A percentile compares a stretch with the other conserved stretches of the same genome.
These are phyloP conservation scores for Cercospora zeae-maydis DNA, from an alignment of 2,329 filamentous ascomycete genomes.

Conservation along the genomic window DNA sequence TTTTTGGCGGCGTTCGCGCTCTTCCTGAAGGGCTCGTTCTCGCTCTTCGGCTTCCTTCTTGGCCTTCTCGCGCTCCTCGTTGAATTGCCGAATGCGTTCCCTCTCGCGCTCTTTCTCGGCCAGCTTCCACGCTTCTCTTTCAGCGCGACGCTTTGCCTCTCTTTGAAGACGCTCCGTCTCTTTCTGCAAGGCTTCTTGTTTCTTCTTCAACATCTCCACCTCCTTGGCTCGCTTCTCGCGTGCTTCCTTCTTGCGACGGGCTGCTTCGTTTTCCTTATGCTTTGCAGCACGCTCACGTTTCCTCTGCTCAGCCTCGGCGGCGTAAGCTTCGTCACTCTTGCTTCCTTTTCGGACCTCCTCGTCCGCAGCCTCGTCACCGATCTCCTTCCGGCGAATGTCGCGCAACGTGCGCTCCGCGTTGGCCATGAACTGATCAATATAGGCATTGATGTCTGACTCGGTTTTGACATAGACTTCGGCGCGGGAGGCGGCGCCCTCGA, in stretches of 20 bases:
- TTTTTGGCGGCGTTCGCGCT: constrained; percentile 42
- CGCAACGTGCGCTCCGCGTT: constrained; percentile 68
- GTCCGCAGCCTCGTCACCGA: constrained; percentile 65
- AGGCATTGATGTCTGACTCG: constrained; percentile 61
- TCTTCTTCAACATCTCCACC: constrained; percentile 50
- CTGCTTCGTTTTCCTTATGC: constrained; percentile 57
- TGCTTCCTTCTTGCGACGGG: constrained; percentile 57
- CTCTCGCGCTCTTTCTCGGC: constrained; percentile 52
- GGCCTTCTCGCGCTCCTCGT: constrained; percentile 48
- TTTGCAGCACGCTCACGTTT: constrained; percentile 59
- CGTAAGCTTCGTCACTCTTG: constrained; percentile 73
- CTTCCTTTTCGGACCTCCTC: constrained; percentile 62
- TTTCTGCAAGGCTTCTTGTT: constrained; percentile 44
- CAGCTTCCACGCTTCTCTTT: constrained; percentile 46
- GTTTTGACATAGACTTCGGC: constrained; percentile 71
- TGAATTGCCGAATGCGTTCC: constrained; percentile 49
- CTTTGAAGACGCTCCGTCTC: constrained; percentile 45
- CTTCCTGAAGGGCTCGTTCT: constrained; percentile 49
- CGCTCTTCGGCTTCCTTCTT: constrained; percentile 49
- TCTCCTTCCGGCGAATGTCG: constrained; percentile 62
- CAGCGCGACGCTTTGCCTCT: constrained; percentile 48
- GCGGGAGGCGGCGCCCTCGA: constrained; percentile 74
- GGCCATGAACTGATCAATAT: constrained; percentile 62
- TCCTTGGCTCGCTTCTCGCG: constrained; percentile 58
- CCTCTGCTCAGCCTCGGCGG: constrained; percentile 60